Evolutionary conservation across 2,329 filamentous ascomycete genomes (phyloP).

Genomic region (Colletotrichum sp.): DNA sequence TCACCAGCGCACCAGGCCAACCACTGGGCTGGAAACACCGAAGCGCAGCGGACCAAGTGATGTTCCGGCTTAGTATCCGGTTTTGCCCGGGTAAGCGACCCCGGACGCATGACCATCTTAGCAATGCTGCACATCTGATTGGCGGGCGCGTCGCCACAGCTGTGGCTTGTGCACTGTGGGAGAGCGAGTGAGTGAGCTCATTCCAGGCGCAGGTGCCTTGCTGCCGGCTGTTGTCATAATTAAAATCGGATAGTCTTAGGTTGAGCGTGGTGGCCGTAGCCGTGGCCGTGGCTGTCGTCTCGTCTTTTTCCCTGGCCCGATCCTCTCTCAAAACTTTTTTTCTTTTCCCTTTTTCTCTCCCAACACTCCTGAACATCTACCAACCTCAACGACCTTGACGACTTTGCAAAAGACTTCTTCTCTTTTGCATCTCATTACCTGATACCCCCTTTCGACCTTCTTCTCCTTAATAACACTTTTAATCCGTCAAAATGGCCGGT

Average conservation of each 20-base stretch:
- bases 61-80: conserved; percentile 18
- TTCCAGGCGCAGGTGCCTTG: conserved; percentile 21
- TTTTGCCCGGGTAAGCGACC: conserved; percentile 19
- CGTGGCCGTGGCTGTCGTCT: conserved; percentile 20
- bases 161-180: conserved; percentile 33
- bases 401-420: conserved; percentile 21
- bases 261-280: conserved; percentile 13
- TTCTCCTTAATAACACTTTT: conserved; percentile 15
- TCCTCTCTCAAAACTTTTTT: conserved; percentile 26
- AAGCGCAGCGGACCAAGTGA: conserved; percentile 16
- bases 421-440: conserved; percentile 24
- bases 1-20: neutral
- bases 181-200: conserved; percentile 30
- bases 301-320: conserved; percentile 28
- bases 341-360: neutral
- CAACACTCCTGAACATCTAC: neutral
- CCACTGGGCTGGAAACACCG: neutral
- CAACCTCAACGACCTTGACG: conserved; percentile 16
- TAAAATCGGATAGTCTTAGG: conserved; percentile 35
- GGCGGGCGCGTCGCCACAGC: conserved; percentile 33
- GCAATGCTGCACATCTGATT: conserved; percentile 37
- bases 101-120: conserved; percentile 15
- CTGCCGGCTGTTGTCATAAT: conserved; percentile 44
- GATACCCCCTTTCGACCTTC: conserved; percentile 26
- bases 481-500: conserved; percentile 46